phyloP scores from a whole-genome alignment of 768 basidiomycete genomes.

The Gloeopeniophorella convolvens region DNA sequence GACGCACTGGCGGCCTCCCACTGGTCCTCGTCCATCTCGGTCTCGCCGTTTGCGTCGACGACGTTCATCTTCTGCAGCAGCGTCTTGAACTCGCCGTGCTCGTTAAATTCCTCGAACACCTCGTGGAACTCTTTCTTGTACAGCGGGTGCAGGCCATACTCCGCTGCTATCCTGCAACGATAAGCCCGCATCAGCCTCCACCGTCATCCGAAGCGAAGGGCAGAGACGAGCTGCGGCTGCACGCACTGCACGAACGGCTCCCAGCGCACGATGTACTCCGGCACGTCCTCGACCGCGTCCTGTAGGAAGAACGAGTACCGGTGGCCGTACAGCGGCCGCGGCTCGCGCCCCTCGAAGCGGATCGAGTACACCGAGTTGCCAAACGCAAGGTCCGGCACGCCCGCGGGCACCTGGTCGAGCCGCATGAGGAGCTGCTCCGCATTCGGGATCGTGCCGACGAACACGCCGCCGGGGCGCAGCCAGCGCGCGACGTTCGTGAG shows the following conservation, averaged over 20 bases:
- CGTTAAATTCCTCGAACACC: conserved; percentile 75
- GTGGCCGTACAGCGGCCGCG: conserved; percentile 72
- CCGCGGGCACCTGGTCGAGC: conserved; percentile 61
- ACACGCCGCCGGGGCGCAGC: conserved; percentile 80
- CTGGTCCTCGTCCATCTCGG: conserved; percentile 89
- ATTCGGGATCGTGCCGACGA: conserved; percentile 96
- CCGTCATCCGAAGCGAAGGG: conserved; percentile 1
- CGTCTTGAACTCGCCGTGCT: conserved; percentile 73
- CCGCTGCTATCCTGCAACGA: conserved; percentile 62
- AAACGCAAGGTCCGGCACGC: conserved; percentile 66
- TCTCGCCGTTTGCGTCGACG: conserved; percentile 77
- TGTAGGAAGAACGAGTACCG: conserved; percentile 89
- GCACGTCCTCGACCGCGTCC: conserved; percentile 96
- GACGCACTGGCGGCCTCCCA: conserved; percentile 98
- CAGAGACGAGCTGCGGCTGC: conserved; percentile 1
- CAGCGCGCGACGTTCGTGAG: conserved; percentile 80
- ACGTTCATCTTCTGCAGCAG: conserved; percentile 90
- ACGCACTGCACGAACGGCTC: conserved; percentile 80
- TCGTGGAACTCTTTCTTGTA: conserved; percentile 91
- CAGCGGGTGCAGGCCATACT: conserved; percentile 65
- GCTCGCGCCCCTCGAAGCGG: conserved; percentile 67
- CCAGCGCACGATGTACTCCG: conserved; percentile 97
- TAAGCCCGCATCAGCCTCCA: conserved; percentile 6
- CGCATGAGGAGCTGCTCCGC: conserved; percentile 69
- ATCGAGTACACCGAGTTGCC: conserved; percentile 91